Conservation (phyloP, 1,284 basidiomycete species). For the Stereum hirsutum region DNA sequence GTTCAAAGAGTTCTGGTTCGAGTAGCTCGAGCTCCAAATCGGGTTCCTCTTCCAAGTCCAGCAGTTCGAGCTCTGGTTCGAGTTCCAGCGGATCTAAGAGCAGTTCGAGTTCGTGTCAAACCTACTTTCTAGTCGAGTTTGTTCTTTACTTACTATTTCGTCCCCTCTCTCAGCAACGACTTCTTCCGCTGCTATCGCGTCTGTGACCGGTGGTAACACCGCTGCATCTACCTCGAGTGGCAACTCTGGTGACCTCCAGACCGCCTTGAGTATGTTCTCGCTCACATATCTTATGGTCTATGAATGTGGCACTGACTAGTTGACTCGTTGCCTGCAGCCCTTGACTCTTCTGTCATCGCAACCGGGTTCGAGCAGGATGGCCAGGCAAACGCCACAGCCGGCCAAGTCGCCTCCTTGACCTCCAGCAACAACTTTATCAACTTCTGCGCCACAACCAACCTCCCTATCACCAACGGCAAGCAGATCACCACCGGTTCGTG, state of each 20-base stretch:
- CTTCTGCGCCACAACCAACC: constrained; percentile 38
- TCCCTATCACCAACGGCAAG: constrained; percentile 35
- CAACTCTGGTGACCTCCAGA: constrained; percentile 18
- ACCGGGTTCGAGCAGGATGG: constrained; percentile 42
- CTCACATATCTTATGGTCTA: not conserved
- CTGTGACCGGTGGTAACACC: constrained; percentile 10
- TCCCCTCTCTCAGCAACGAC: no score
- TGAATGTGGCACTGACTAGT: no score
- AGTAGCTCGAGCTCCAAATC: no score
- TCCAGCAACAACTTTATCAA: constrained; percentile 70
- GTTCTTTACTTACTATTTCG: no score
- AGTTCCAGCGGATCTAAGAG: no score
- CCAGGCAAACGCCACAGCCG: constrained; percentile 30
- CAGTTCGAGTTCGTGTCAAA: no score
- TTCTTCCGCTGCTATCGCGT: constrained; percentile 6
- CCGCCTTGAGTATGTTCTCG: constrained; percentile 28
- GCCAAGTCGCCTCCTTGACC: constrained; percentile 51
- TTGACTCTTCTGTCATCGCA: constrained; percentile 39
- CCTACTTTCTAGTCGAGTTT: no score
- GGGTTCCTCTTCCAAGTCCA: no score
- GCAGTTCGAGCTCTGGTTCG: no score
- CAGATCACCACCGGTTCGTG: constrained; percentile 46
- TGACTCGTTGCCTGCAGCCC: constrained; percentile 18
- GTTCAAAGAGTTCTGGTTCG: no score
- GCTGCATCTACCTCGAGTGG: constrained; percentile 2